Conservation (phyloP, 208 protist genomes). For the Wallacemonas rigidus region DNA sequence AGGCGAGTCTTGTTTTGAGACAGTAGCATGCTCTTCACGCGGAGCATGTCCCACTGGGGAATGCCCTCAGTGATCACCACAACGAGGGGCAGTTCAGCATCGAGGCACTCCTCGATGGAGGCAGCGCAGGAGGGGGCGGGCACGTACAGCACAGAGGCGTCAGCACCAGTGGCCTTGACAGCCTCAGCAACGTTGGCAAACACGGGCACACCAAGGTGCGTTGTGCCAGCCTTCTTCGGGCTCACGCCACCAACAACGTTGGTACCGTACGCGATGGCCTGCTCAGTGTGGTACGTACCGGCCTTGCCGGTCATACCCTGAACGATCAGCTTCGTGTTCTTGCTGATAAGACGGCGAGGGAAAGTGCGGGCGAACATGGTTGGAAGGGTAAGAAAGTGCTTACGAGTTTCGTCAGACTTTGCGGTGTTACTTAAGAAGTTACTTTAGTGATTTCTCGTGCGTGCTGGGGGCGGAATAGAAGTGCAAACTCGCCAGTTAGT, state of each 20-base stretch:
- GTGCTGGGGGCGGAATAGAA: neutral
- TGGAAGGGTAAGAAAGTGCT: neutral
- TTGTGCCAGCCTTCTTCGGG: constrained; percentile 95
- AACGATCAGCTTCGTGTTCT: constrained; percentile 98
- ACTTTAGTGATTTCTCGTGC: constrained; percentile 17
- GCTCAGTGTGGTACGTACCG: constrained; percentile 97
- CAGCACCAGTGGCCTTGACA: constrained; percentile 90
- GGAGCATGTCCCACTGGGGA: constrained; percentile 98
- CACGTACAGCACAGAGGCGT: constrained; percentile 98
- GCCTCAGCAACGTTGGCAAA: constrained; percentile 93
- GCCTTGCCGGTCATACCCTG: constrained; percentile 99
- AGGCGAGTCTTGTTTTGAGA: constrained; percentile 94
- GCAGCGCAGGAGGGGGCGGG: constrained; percentile 95
- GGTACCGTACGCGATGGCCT: constrained; percentile 98
- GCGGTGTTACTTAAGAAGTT: constrained; percentile 2
- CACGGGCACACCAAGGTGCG: constrained; percentile 95
- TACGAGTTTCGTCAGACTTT: constrained; percentile 7
- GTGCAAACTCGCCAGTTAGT: neutral
- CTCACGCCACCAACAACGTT: constrained; percentile 98
- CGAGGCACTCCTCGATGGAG: constrained; percentile 97
- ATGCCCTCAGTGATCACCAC: constrained; percentile 99
- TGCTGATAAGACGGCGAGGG: constrained; percentile 86
- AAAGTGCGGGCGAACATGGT: constrained; percentile 68
- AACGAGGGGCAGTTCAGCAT: constrained; percentile 96
- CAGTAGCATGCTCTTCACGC: constrained; percentile 93